Evolutionary conservation across 1,139 yeast genomes (phyloP), one percentile per base, ranked within the genome.

Genomic region (Casaregolazyma suthepensis): DNA sequence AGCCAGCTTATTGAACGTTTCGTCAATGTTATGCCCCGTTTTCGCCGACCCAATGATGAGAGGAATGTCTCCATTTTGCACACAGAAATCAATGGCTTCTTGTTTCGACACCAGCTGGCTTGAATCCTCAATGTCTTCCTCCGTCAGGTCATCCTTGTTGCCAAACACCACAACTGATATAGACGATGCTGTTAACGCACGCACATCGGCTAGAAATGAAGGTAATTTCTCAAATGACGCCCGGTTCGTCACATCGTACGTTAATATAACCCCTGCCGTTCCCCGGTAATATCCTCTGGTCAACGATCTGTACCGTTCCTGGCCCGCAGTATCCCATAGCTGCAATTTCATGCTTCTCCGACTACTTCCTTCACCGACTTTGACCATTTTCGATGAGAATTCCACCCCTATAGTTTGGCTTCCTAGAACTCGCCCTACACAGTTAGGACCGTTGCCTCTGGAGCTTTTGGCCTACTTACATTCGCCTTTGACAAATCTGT

Each of bases 241-340:
- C 63, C 77, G 77, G 63, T 76, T 80, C 44, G 88, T 79, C 54
- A 85, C 76, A 65, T 87, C 94, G 68, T 83, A 87, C 52, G 87
- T 86, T 44, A 86, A 76, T 45, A 87, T 79, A 0, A 90, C 93
- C 23, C 88, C 94, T 52, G 87, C 88, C n/a, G 87, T 80, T 60
- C 87, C 93, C 52, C 94, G 72, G 55, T 86, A 86, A 63, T 86
- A 86, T 35, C 87, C 82, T 15, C 93, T 84, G 51, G 88, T 84
- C 54, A 85, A 73, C 2, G 90, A 84, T 57, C 90, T 71, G 64
- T 85, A 82, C 60, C 91, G 68, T 65, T 85, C 94, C 69, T 85
- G 91, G 9, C 93, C 93, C 0, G 93, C 93, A 0, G 93, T 85
- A 65, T 85, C 93, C 93, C 93, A 85, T 23, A 68, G 57, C 61